Evolutionary conservation across 306 rosid genomes (phyloP).

Genomic region (Sechiopsis laciniata): DNA sequence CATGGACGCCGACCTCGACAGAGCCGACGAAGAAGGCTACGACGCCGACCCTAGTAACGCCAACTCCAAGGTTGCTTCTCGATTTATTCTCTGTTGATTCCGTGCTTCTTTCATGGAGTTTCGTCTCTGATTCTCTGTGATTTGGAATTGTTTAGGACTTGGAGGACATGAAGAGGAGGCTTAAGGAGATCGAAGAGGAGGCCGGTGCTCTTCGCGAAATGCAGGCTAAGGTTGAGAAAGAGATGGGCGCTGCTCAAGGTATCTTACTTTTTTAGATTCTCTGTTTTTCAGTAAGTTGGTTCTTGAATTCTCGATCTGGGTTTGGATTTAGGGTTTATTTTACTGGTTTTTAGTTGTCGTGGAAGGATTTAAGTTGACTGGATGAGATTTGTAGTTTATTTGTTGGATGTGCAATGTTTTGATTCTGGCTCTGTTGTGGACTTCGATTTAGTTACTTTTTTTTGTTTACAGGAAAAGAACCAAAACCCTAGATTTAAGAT

Average conservation of each 20-base stretch:
- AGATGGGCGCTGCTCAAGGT: slow-evolving; percentile 98
- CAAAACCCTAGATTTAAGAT: background rate
- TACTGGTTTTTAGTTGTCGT: background rate
- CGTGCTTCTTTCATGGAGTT: background rate
- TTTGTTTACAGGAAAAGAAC: background rate
- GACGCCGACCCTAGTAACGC: slow-evolving; percentile 34
- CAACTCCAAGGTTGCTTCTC: slow-evolving; percentile 43
- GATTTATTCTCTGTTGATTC: background rate
- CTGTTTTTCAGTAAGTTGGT: background rate
- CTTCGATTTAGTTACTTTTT: background rate
- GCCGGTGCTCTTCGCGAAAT: slow-evolving; percentile 94
- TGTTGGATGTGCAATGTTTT: background rate
- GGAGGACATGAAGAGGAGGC: slow-evolving; percentile 99
- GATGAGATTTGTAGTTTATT: background rate
- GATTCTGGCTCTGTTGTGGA: background rate
- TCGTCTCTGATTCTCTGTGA: slow-evolving; percentile 3
- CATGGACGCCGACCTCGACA: slow-evolving; percentile 45
- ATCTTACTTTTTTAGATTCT: background rate
- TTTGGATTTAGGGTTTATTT: background rate
- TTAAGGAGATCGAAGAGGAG: slow-evolving; percentile 94
- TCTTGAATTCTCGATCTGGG: background rate
- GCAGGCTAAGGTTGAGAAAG: slow-evolving; percentile 99
- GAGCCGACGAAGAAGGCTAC: slow-evolving; percentile 40
- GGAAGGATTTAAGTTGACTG: background rate
- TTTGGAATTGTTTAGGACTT: slow-evolving; percentile 44